A percentile compares a stretch with the other conserved stretches of the same genome.
These are phyloP conservation scores for Aspergillus sp. DNA, from an alignment of 2,329 filamentous ascomycete genomes.

Conservation along the genomic window DNA sequence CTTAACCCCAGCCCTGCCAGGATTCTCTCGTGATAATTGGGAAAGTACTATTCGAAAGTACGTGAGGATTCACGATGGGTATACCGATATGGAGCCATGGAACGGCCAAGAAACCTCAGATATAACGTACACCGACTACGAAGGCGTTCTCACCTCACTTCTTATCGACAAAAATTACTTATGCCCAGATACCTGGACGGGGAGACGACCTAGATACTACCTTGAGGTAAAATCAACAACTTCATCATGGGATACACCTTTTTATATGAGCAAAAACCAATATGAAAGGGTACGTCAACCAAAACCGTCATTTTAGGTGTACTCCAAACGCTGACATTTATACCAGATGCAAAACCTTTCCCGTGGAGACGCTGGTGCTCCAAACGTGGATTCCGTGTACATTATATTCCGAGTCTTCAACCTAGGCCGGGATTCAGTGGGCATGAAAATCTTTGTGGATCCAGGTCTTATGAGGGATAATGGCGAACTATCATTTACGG, in stretches of 20 bases:
- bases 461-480: constrained; percentile 19
- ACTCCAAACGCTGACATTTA: not conserved
- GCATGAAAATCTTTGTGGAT: constrained; percentile 37
- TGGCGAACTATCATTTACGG: constrained; percentile 5
- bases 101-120: constrained; percentile 43
- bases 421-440: constrained; percentile 24
- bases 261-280: constrained; percentile 46
- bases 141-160: constrained; percentile 4
- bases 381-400: constrained; percentile 26
- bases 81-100: constrained; percentile 39
- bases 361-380: not conserved
- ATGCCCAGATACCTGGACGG: constrained; percentile 11
- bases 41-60: constrained; percentile 44
- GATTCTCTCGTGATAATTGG: constrained; percentile 43
- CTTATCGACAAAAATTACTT: constrained; percentile 7
- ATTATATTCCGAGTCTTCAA: constrained; percentile 40
- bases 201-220: constrained; percentile 35
- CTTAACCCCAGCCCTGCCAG: constrained; percentile 8
- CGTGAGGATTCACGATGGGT: constrained; percentile 36
- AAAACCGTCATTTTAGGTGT: not conserved
- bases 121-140: constrained; percentile 37
- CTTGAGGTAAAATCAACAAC: constrained; percentile 52
- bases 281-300: constrained; percentile 34
- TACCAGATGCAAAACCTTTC: constrained; percentile 5
- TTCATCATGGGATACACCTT: constrained; percentile 31